Conservation (phyloP, 1,284 basidiomycete genomes). For the Megacollybia platyphylla region DNA sequence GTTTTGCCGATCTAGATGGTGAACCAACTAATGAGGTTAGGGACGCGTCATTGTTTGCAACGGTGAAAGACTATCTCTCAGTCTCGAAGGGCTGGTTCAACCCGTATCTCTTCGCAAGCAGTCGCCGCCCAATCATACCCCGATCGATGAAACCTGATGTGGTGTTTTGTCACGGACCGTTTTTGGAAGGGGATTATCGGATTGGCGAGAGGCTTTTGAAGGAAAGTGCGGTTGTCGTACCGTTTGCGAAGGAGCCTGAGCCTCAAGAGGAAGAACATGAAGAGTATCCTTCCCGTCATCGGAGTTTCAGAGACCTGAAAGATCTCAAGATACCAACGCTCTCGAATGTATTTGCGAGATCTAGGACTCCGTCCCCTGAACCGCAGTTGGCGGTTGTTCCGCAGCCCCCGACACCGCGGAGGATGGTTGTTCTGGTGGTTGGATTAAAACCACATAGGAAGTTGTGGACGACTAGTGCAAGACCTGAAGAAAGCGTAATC, state of each 20-base stretch:
- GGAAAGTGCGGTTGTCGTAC: constrained; percentile 39
- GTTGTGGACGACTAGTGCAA: constrained; percentile 44
- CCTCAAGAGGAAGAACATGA: constrained; percentile 9
- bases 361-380: constrained; percentile 37
- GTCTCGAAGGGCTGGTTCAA: constrained; percentile 58
- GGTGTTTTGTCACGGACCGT: constrained; percentile 55
- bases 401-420: constrained; percentile 29
- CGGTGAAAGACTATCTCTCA: constrained; percentile 52
- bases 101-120: constrained; percentile 53
- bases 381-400: constrained; percentile 29
- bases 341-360: constrained; percentile 29
- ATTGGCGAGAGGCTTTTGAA: constrained; percentile 44
- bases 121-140: constrained; percentile 43
- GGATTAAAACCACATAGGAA: constrained; percentile 48
- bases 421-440: constrained; percentile 40
- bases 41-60: constrained; percentile 40
- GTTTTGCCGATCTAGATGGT: constrained; percentile 9
- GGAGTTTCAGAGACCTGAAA: constrained; percentile 8
- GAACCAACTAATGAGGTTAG: constrained; percentile 13
- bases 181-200: constrained; percentile 47
- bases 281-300: constrained; percentile 7
- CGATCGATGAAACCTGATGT: constrained; percentile 53
- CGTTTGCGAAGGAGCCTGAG: constrained; percentile 23
- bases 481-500: constrained; percentile 49
- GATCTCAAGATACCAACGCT: constrained; percentile 12